Evolutionary conservation across 352 stramenopile genomes (phyloP).

Genomic region (Pilasporangium apinafurcum): DNA sequence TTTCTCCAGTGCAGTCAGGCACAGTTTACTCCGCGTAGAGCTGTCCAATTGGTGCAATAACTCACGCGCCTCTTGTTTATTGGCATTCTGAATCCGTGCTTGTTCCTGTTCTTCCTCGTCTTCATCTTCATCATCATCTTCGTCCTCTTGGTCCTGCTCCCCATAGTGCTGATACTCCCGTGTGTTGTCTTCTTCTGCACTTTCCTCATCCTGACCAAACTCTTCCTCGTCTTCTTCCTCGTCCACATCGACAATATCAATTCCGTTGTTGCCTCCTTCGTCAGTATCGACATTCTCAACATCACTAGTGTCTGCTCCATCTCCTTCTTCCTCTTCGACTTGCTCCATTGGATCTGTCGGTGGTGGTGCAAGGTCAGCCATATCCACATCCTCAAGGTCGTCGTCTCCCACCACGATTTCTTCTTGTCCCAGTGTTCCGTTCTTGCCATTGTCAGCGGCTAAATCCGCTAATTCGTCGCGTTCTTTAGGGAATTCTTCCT

Average conservation of each 20-base stretch:
- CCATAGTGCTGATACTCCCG: conserved; percentile 5
- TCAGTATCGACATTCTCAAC: conserved; percentile 3
- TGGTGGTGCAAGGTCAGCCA: conserved; percentile 12
- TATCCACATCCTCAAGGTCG: conserved; percentile 5
- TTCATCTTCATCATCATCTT: conserved; percentile 16
- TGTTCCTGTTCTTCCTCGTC: conserved; percentile 18
- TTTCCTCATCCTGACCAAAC: conserved; percentile 28
- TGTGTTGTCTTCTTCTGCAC: conserved; percentile 5
- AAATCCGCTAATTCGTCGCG: conserved; percentile 6
- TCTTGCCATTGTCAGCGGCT: background rate
- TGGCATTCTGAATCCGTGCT: conserved; percentile 25
- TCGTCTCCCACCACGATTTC: conserved; percentile 12
- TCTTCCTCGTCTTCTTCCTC: conserved; percentile 24
- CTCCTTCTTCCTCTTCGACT: conserved; percentile 3
- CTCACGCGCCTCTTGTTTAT: conserved; percentile 39
- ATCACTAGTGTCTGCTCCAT: background rate
- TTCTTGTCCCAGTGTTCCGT: conserved; percentile 1
- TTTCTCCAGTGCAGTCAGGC: conserved; percentile 53
- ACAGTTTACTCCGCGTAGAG: conserved; percentile 46
- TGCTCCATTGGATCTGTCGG: conserved; percentile 10
- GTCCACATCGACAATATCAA: conserved; percentile 18
- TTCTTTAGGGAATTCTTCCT: conserved; percentile 24
- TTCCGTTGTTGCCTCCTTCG: conserved; percentile 5
- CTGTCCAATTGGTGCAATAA: conserved; percentile 46
- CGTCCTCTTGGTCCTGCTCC: conserved; percentile 2